Base-by-base conservation (phyloP, 345 rosid genomes). In the Durio zibethinus region DNA sequence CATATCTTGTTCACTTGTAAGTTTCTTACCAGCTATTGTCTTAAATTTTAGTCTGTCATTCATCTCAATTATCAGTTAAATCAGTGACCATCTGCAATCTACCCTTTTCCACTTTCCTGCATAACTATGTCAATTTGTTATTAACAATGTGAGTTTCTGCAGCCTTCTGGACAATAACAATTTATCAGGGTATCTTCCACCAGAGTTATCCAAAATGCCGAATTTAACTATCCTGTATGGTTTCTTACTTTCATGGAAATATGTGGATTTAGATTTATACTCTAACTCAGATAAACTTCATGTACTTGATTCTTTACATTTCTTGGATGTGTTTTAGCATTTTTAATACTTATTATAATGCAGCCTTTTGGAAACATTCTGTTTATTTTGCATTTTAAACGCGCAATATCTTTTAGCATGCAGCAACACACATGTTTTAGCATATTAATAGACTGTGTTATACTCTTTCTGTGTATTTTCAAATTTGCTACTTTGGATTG, bases 161-260 rank as follows among this genome's bases (percentile, higher is more conserved):
- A 96, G 99, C 77, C 93, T 96, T 79, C 87, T 96, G 79, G 99
- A 96, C 81, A 96, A 92, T 81, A 96, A 96, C 82, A 90, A 96
- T 63, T 88, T 96, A 81, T 77, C 94, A 0, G 99, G 99, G 74
- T 54, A 56, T 84, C 97, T 96, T 80, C 99, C 99, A 31, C 88
- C 93, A 21, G 90, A 91, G 86, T 82, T 96, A 64, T 81, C 94
- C 35, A 66, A 81, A 54, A 64, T 92, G 90, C 99, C 99, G 25
- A 79, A 67, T 2, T 81, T 96, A 74, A 91, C 84, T 76, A 96
- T 96, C 78, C 81, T 96, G 99, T 96, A 93, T 60, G 97, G 59
- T 81, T 81, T 80, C 80, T 52, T 27, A 33, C 36, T 33, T 33
- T 33, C 36, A 33, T 33, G 36, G 57, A 67, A 69, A 29, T 6